Base-by-base conservation (phyloP, 2,329 filamentous ascomycete genomes). In the Verticillium albo-atrum region DNA sequence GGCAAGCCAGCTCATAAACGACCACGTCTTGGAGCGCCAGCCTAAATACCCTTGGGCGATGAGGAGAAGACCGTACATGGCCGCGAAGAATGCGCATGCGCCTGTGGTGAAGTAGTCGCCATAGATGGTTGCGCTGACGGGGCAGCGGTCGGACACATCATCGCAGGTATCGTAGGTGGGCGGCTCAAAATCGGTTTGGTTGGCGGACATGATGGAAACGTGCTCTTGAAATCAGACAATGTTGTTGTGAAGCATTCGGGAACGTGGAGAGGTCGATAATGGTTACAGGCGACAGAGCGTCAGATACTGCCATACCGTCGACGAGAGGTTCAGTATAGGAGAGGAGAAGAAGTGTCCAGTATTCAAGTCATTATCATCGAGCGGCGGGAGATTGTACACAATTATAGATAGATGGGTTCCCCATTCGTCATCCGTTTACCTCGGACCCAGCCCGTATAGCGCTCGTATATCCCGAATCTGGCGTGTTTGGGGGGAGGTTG, bases 151-250 rank as follows among this genome's bases (percentile, higher is more conserved):
- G 4, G 37, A 55, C 25, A 55, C 51, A 12, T 28, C 50, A 5
- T 58, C 26, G 25, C 55, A 60, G 15, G 59, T 58, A 12, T 35
- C 27, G 35, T 58, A 60, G 4, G 28, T 30, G 15, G 53, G 57
- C 17, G 34, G 34, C 34, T 15, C 34, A 6, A 26, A 14, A n/a
- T 34, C 28, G 25, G n/a, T 30, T 1, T 42, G 14, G 25, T 30
- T 32, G 20, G 7, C 6, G 5, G 30, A 7, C 34, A 58, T 58
- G 12, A 5, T 4, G 34, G 5, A 15, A 37, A 6, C 6, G 30
- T n/a, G n/a, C n/a, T n/a, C 30, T 32, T 32, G 30, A 32, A 12
- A 6, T 32, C 30, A 12, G 12, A 6, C 6, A 12, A 32, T 12
- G 30, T 6, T 6, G 12, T 32, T 32, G 6, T 6, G 30, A 6